Base-by-base conservation (phyloP, 768 basidiomycete genomes). In the Arthromyces matolae region DNA sequence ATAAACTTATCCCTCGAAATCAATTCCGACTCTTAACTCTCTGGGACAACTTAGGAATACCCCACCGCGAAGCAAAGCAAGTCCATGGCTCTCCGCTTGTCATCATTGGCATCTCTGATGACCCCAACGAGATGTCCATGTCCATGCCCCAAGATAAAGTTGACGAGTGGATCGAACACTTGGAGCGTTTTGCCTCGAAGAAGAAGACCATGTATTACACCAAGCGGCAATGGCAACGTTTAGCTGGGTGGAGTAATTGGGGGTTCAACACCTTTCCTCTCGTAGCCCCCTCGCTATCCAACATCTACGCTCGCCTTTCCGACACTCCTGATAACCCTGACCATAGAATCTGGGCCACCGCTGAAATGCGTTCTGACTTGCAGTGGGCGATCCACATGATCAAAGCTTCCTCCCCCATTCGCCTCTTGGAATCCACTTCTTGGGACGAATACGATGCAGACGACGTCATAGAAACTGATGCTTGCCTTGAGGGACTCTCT, bases 181-280 rank as follows among this genome's bases (percentile, higher is more conserved):
- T 31, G 29, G 8, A 14, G 29, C 29, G 29, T 8, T 31, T 8
- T 31, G 29, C 3, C 23, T n/a, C 37, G 3, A 16, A 1, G 3
- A 4, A 23, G 18, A 35, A 23, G 9, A 8, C 24, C 9, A 48
- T 54, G 0, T 41, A 36, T 23, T 33, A 13, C 12, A 16, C 51
- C 1, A 51, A 55, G 0, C 54, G 50, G 0, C 57, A 68, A 0
- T 72, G 62, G n/a, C 68, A 69, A 41, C 29, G 33, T 0, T 44
- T 72, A 0, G 62, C 62, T 3, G 72, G 73, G 0, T 67, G 60
- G 51, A 33, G 67, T n/a, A n/a, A n/a, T n/a, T n/a, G n/a, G n/a
- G n/a, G n/a, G n/a, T n/a, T n/a, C n/a, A n/a, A n/a, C n/a, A 12
- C 74, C 71, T 45, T 75, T 20, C 67, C 68, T 0, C 49, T 67